Evolutionary conservation across 352 stramenopile species (phyloP), one percentile per base, ranked within the genome.

Genomic region (Globisporangium cystogenes): DNA sequence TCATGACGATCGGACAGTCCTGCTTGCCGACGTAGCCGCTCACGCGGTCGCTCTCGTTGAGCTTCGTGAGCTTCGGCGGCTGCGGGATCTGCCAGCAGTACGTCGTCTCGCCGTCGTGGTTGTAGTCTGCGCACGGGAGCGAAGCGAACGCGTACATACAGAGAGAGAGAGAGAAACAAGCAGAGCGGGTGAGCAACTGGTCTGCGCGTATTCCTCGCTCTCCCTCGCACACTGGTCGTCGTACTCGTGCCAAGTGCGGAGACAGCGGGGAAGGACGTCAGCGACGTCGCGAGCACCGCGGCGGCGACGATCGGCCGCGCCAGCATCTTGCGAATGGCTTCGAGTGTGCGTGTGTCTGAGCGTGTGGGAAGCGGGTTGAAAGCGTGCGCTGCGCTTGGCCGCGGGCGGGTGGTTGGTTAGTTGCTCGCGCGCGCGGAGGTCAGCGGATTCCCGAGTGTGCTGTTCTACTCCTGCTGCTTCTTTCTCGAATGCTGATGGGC

Each of bases 41-140:
- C 16, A 73, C 67, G 46, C 69, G 68, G 51, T 84, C 57, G 42
- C 59, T 51, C 48, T 77, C 68, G 39, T 61, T 76, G 51, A 84
- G 62, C 57, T 74, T 74, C 29, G 64, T 58, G 24, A 66, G 60
- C 40, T 57, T 74, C 4, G 69, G 47, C 12, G 68, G 64, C 33
- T 78, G 54, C 24, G 64, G 54, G 50, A 85, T 85, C 41, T 70
- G 35, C 74, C 74, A 85, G 60, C 74, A 85, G 58, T 85, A 85
- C 37, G 74, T 74, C 45, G 58, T 71, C 23, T 40, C 4, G 31
- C 65, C 62, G 18, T 83, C 60, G 49, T 72, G 68, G 39, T 67
- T 43, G 48, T 81, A 79, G 53, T 70, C 72, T 82, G 24, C 47
- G 1, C 20, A 20, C n/a, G n/a, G n/a, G 14, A 8, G 8, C 4